Evolutionary conservation across 768 basidiomycete genomes (phyloP), one percentile per base, ranked within the genome.

Genomic region (Amylocystis lapponica): DNA sequence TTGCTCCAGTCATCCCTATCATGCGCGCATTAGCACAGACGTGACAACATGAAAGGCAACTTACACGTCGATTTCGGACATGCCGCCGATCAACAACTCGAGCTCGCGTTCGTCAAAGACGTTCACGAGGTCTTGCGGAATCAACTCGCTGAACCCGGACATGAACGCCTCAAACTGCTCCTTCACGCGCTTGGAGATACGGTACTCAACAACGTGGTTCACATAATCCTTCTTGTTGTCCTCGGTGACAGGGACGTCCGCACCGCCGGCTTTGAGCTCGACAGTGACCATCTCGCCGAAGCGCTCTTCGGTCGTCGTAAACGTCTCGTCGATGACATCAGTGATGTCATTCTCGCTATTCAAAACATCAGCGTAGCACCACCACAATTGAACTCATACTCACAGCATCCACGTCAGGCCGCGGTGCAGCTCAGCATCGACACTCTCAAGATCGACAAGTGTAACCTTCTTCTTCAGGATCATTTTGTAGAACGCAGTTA

Each of bases 401-500:
- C 60, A 93, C 92, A 98, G 76, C 92, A 98, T 99, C 96, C 96
- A 99, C 19, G 88, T 93, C 68, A 99, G 74, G 47, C 93, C 93
- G 33, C 95, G 83, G 62, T 91, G 86, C 46, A 98, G 66, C 60
- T 98, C 96, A 2, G 83, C 90, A 67, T 99, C 96, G 20, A 99
- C 95, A 61, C 86, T 89, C 72, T 98, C 95, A 54, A 99, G 69
- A 66, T 99, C 96, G 6, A 86, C 79, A 30, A 98, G 66, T 0
- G 86, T 86, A 25, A 98, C 93, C 68, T 97, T 96, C 75, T 98
- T 98, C 75, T 88, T 90, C 58, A 99, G 62, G 47, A 98, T 94
- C 94, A 97, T 97, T 74, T 98, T 99, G 79, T 99, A 98, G 76
- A 99, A 96, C 57, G 90, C 90, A 62, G 95, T 93, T 53, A 98